Base-by-base conservation (phyloP, 1,284 basidiomycete genomes). In the Stygiomarasmius scandens region DNA sequence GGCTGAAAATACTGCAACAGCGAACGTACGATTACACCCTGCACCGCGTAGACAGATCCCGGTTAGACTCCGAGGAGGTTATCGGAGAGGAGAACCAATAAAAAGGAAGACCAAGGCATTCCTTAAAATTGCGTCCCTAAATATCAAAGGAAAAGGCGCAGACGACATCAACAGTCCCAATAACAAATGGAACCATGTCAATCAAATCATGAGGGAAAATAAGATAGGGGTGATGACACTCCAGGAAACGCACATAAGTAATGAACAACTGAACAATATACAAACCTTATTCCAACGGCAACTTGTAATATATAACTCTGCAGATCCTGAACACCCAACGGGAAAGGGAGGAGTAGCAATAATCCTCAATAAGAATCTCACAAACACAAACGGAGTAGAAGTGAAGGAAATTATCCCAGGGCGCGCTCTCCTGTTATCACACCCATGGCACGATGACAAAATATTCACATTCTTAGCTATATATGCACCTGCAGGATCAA, bases 401-500 rank as follows among this genome's bases (percentile, higher is more conserved):
- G 2, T 19, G 8, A 27, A 34, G 11, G 36, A 49, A 14, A 34
- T 59, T 16, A 52, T 55, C n/a, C 60, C 57, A 5, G 60, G 62
- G 1, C 52, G 46, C 6, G 60, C 62, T 2, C 49, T 63, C 16
- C 55, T 52, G 12, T 25, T 56, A 1, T 20, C 47, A 8, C 3
- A 52, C 12, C 57, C 54, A 19, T 61, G 59, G 58, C 52, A 61
- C 36, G 46, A 49, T 1, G 53, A 54, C 8, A 38, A 54, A 9
- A 49, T 32, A 0, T 20, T 58, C 1, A 55, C 54, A 14, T 55
- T 59, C 2, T 54, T 62, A 5, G 56, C 38, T 9, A 24, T 62
- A 1, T 62, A 62, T 50, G 56, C 61, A 3, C 61, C 59, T 2
- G 49, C 52, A 3, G 55, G 32, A 11, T 29, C 47, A 20, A 32